A percentile compares a stretch with the other conserved stretches of the same genome.
These are phyloP conservation scores for Schizonepeta tenuifolia DNA, from an alignment of 257 asterid genomes.

Conservation along the genomic window DNA sequence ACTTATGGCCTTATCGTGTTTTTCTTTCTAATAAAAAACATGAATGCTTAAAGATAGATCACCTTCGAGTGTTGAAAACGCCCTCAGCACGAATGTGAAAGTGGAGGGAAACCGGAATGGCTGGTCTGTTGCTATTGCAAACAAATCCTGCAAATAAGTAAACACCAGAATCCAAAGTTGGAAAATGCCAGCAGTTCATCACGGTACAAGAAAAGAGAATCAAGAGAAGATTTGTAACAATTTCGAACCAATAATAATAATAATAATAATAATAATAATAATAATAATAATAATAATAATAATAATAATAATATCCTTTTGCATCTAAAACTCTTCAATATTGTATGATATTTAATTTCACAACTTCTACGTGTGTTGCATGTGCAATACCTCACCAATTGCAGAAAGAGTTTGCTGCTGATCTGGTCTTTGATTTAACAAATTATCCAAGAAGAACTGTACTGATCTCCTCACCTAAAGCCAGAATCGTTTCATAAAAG, in stretches of 20 bases:
- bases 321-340: no score
- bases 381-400: conserved; percentile 80
- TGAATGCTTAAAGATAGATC: conserved; percentile 26
- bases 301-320: no score
- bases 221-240: background rate
- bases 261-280: no score
- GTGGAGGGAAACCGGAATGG: conserved; percentile 96
- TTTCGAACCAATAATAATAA: background rate
- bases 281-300: no score
- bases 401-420: conserved; percentile 95
- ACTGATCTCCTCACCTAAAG: conserved; percentile 88
- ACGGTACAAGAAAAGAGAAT: background rate
- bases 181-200: background rate
- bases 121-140: conserved; percentile 97
- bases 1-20: background rate
- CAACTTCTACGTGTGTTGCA: no score
- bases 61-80: conserved; percentile 99
- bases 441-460: conserved; percentile 93
- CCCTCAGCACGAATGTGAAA: conserved; percentile 89
- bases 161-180: background rate
- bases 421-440: conserved; percentile 83
- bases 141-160: conserved; percentile 80
- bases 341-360: no score
- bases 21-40: background rate
- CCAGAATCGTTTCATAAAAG: background rate